phyloP scores from a whole-genome alignment of 1,284 basidiomycete genomes.

The Puccinia coronata region DNA sequence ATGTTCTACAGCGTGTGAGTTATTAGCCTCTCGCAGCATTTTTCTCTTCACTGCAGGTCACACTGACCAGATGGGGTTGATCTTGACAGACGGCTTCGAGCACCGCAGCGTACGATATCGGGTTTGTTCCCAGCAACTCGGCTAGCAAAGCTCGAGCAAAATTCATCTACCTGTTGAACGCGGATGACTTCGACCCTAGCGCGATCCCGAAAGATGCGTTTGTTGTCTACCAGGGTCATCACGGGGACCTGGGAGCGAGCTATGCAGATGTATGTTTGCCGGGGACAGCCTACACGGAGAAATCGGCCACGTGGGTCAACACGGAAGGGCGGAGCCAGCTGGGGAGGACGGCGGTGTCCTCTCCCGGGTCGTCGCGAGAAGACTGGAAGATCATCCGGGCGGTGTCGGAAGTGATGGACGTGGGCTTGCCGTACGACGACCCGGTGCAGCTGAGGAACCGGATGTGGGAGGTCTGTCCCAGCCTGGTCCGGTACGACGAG shows the following conservation, averaged over 20 bases:
- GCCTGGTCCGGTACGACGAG: conserved; percentile 81
- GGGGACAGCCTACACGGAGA: conserved; percentile 93
- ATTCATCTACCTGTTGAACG: conserved; percentile 95
- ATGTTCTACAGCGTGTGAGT: conserved; percentile 82
- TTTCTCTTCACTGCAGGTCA: not conserved
- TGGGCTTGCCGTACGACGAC: conserved; percentile 86
- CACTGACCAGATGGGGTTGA: not conserved
- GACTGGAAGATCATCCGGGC: conserved; percentile 99
- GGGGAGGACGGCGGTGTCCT: conserved; percentile 88
- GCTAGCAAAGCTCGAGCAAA: conserved; percentile 79
- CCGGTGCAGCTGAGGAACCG: conserved; percentile 82
- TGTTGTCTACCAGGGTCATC: conserved; percentile 98
- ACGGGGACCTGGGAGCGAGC: conserved; percentile 94
- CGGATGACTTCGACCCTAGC: conserved; percentile 86
- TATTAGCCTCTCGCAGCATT: not conserved
- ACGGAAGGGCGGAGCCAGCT: conserved; percentile 92
- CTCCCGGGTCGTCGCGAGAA: conserved; percentile 89
- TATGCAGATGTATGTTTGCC: conserved; percentile 95
- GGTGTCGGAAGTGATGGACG: conserved; percentile 81
- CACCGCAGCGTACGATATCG: conserved; percentile 92
- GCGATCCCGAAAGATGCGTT: conserved; percentile 93
- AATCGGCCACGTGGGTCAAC: conserved; percentile 91
- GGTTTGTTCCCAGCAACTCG: conserved; percentile 80
- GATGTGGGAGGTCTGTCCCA: conserved; percentile 95
- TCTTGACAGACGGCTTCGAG: conserved; percentile 74